Percentiles rank a stretch among this genome's conserved stretches.
Evolutionary conservation across 2,329 filamentous ascomycete species (phyloP).

Genomic region (Leptographium wingfieldii): DNA sequence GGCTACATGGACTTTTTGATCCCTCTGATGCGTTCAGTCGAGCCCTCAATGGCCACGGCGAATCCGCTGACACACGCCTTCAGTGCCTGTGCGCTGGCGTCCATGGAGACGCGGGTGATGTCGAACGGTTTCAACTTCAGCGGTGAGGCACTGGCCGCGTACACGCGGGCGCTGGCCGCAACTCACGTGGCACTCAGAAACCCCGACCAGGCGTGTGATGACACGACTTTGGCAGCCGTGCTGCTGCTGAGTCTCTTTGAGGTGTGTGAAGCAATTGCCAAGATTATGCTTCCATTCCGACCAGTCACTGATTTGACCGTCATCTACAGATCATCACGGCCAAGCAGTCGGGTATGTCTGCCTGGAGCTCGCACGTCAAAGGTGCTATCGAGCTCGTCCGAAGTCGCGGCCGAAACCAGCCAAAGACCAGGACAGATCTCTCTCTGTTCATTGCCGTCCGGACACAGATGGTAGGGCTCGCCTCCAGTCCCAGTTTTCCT

Average conservation of each 20-base stretch:
- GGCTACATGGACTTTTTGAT: slow-evolving; percentile 49
- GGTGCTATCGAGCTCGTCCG: slow-evolving; percentile 50
- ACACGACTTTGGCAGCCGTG: slow-evolving; percentile 46
- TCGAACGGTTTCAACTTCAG: slow-evolving; percentile 20
- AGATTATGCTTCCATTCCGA: no score
- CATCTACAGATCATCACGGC: slow-evolving; percentile 34
- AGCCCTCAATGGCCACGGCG: neutral
- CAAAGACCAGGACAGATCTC: slow-evolving; percentile 38
- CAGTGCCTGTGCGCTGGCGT: slow-evolving; percentile 45
- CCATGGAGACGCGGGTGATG: slow-evolving; percentile 38
- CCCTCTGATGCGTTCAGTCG: slow-evolving; percentile 34
- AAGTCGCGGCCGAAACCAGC: slow-evolving; percentile 41
- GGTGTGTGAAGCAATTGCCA: slow-evolving; percentile 17
- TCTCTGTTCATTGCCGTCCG: slow-evolving; percentile 47
- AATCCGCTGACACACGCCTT: slow-evolving; percentile 38
- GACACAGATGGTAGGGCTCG: slow-evolving; percentile 40
- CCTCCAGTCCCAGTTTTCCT: neutral
- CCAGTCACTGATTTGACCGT: no score
- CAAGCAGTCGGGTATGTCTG: slow-evolving; percentile 38
- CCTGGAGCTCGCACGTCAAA: slow-evolving; percentile 53
- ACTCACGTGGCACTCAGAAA: slow-evolving; percentile 42
- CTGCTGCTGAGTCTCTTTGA: slow-evolving; percentile 49
- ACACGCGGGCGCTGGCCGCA: slow-evolving; percentile 39
- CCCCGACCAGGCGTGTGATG: slow-evolving; percentile 34
- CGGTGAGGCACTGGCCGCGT: slow-evolving; percentile 35